Conservation (phyloP, 2,329 filamentous ascomycete species). For the Aspergillus cejpii region DNA sequence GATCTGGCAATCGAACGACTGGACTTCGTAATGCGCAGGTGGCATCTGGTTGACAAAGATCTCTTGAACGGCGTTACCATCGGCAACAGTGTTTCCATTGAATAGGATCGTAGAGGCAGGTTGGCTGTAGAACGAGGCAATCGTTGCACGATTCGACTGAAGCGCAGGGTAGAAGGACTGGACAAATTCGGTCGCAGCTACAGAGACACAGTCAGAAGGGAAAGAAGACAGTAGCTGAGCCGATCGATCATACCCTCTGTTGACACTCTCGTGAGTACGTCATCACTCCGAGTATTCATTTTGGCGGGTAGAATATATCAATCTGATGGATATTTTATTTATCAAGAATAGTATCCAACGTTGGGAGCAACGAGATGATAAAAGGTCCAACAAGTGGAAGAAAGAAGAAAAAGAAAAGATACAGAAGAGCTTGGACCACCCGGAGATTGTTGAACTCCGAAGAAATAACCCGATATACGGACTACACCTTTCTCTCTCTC, state of each 20-base stretch:
- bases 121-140: constrained; percentile 64
- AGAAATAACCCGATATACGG: constrained; percentile 19
- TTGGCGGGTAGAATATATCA: constrained; percentile 2
- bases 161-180: constrained; percentile 70
- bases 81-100: constrained; percentile 64
- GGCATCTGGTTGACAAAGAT: constrained; percentile 63
- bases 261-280: constrained; percentile 37
- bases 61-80: constrained; percentile 59
- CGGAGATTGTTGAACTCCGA: constrained; percentile 25
- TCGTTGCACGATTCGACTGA: constrained; percentile 50
- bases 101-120: constrained; percentile 62
- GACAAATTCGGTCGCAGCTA: constrained; percentile 66
- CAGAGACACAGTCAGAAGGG: constrained; percentile 1
- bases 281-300: constrained; percentile 31
- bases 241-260: constrained; percentile 37
- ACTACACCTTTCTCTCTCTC: constrained; percentile 2
- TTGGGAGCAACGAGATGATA: too few species aligned
- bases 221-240: not conserved
- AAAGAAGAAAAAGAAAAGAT: constrained; percentile 17
- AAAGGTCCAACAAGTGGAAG: not conserved
- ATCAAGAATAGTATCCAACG: too few species aligned
- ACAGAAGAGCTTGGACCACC: constrained; percentile 35
- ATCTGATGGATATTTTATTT: not conserved
- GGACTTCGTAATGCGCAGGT: constrained; percentile 61
- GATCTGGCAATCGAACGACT: constrained; percentile 70